Base-by-base conservation (phyloP, 1,139 yeast genomes). In the Lodderomyces elongisporus region DNA sequence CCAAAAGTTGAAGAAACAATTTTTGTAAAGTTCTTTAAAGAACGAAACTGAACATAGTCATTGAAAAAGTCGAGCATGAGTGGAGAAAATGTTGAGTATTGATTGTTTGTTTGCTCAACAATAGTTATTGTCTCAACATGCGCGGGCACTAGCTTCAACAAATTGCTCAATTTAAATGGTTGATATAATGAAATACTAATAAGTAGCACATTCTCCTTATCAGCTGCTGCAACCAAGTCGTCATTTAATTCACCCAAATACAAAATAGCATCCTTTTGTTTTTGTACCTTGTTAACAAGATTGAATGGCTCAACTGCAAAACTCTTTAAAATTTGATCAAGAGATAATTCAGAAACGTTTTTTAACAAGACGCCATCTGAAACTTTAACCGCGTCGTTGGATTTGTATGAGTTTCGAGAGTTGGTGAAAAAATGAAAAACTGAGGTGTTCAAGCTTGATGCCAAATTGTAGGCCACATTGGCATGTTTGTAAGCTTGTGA, bases 11-110 rank as follows among this genome's bases (percentile, higher is more conserved):
- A 78, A 7, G 85, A 69, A 18, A 83, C 74, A 14, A 79, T 57
- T 49, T 71, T 70, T 39, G 67, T 56, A 49, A 76, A 70, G 45
- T 52, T 66, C 57, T 60, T 67, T 58, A 56, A 66, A 52, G 49
- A 62, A 56, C 50, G 83, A 52, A 37, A 65, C 44, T 47, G 66
- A 52, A 62, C 71, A 61, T 67, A 68, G 37, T 77, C 76, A 33
- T 78, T 74, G 56, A 88, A 77, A 47, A 87, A 75, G 53, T 88
- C 96, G 46, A 88, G 73, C 45, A 84, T 69, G 30, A 85, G 64
- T 8, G 79, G 71, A 32, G 61, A 91, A 74, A 57, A 83, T 10
- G 54, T 41, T 20, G 66, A 52, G n/a, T 73, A 63, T 10, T 78
- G 56, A 31, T 51, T 66, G 36, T 58, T 60, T 28, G 67, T 61